These are phyloP conservation scores for Xylaria sp. DNA, from an alignment of 495 filamentous ascomycete species.

Conservation along the genomic window DNA sequence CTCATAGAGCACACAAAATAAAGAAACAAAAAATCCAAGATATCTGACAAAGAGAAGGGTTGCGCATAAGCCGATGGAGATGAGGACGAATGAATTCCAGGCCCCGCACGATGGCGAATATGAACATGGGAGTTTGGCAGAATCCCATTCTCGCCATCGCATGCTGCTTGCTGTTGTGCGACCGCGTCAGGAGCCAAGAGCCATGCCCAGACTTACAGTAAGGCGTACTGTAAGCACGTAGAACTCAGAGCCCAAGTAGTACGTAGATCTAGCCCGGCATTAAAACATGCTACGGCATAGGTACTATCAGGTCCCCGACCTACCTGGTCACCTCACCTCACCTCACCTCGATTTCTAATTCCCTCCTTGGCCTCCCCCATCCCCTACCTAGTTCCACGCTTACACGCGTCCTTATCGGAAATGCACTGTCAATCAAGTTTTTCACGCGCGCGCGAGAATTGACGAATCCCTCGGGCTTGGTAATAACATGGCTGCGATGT, in stretches of 20 bases:
- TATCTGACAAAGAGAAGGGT: not conserved
- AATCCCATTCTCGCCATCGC: constrained; percentile 23
- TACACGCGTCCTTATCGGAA: constrained; percentile 9
- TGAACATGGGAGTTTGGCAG: constrained; percentile 27
- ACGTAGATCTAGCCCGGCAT: too few species aligned
- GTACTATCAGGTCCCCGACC: too few species aligned
- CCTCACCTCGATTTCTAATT: not conserved
- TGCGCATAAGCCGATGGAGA: not conserved
- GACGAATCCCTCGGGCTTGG: constrained; percentile 3
- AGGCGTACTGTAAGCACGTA: too few species aligned
- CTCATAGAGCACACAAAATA: not conserved
- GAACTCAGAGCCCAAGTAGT: too few species aligned
- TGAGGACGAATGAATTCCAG: not conserved
- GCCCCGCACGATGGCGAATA: constrained; percentile 14
- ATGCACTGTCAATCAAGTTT: constrained; percentile 4
- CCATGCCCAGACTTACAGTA: not conserved
- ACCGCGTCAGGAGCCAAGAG: not conserved
- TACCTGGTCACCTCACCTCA: not conserved
- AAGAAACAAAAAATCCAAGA: too few species aligned
- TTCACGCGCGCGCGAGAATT: not conserved
- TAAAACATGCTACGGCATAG: too few species aligned
- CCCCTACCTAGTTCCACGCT: not conserved
- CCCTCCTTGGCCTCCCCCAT: not conserved
- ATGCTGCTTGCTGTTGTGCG: not conserved
- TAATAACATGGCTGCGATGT: constrained; percentile 15